Percentiles rank a stretch among this genome's conserved stretches.
phyloP scores from a whole-genome alignment of 495 filamentous ascomycete genomes.

The Niebla homalea region DNA sequence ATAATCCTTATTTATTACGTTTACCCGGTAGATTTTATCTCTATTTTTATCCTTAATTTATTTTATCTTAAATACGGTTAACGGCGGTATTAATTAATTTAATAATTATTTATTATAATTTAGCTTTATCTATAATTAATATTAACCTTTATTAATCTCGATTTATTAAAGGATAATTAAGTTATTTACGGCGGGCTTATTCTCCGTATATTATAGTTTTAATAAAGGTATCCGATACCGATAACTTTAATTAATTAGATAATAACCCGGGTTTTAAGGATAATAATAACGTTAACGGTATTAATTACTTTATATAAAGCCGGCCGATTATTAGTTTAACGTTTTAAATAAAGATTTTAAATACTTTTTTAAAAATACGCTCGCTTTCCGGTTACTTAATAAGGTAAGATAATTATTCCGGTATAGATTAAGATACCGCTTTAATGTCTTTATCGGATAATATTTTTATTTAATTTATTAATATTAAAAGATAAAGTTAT shows the following conservation, averaged over 20 bases:
- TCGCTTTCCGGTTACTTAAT: neutral
- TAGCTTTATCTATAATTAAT: neutral
- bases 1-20: too few relatives aligned
- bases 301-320: neutral
- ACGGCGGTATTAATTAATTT: neutral
- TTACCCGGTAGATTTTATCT: too few relatives aligned
- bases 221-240: neutral
- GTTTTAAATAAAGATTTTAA: too few relatives aligned
- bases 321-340: too few relatives aligned
- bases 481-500: neutral
- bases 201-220: neutral
- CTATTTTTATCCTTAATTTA: too few relatives aligned
- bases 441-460: neutral
- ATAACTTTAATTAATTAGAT: neutral
- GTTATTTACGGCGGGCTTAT: too few relatives aligned
- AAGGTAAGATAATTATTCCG: neutral
- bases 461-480: neutral
- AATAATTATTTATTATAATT: neutral
- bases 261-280: too few relatives aligned
- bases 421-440: neutral
- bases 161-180: neutral
- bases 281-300: too few relatives aligned
- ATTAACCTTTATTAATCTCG: neutral
- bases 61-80: neutral
- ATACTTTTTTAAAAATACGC: slow-evolving; percentile 2